Evolutionary conservation across 1,284 basidiomycete species (phyloP), one percentile per base, ranked within the genome.

Genomic region (Melanopsichium pennsylvanicum): DNA sequence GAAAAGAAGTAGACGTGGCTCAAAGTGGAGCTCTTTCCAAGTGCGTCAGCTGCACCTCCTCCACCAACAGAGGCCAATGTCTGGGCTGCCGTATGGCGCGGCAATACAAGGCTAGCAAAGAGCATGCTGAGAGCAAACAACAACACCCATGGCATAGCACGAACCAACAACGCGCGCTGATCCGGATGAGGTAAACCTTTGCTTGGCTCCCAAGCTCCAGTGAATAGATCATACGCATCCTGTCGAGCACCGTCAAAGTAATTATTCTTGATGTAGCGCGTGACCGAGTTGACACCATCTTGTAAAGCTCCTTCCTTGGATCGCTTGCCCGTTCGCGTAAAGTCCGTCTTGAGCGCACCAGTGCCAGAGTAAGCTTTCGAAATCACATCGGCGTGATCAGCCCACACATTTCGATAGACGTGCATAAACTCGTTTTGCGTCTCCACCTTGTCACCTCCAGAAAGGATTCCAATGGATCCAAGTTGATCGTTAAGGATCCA

Each of bases 291-390:
- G 82, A 88, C 84, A 1, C 92, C 92, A 82, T 98, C 96, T 76
- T 93, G 88, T 40, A 96, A 74, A 23, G 85, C 82, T 23, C 95
- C 95, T 38, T 74, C 61, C 22, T 97, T 97, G 79, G 88, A 85
- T 1, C 92, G 87, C 81, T 90, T 90, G 74, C 93, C 95, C 0
- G 93, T 97, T 41, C 82, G 94, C 1, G 79, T 98, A 81, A 93
- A 97, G 83, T 98, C 96, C 1, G 93, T 93, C 83, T 98, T 99
- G 72, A 99, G 84, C 1, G 96, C 96, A 13, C 92, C 94, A 19
- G 94, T 95, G 21, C 96, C 96, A 45, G 89, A 90, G 82, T 99
- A 98, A 0, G 94, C 93, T 58, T 86, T 88, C 2, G 93, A 90
- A 66, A 99, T 91, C 44, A 86, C 85, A 82, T 99, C 93, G 16